Evolutionary conservation across 768 basidiomycete genomes (phyloP).

Genomic region (Boletus rex-veris): DNA sequence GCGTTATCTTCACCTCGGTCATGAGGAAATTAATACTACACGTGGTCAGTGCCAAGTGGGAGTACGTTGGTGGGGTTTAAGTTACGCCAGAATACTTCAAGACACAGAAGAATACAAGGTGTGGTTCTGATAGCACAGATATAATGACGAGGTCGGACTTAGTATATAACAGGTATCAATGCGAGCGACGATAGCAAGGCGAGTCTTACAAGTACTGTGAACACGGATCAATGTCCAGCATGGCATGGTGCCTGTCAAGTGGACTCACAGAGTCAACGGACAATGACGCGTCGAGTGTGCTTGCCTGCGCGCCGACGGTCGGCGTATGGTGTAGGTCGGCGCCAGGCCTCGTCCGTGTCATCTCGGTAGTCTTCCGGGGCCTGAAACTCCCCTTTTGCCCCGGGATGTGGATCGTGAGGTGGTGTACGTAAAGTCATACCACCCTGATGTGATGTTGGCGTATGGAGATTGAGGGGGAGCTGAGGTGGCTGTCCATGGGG

Average conservation of each 20-base stretch:
- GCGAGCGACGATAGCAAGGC: conserved; percentile 10
- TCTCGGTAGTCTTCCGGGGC: conserved; percentile 48
- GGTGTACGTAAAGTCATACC: conserved; percentile 41
- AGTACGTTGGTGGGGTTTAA: conserved; percentile 1
- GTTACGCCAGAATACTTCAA: conserved; percentile 15
- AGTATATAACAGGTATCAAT: conserved; percentile 23
- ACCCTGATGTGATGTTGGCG: conserved; percentile 23
- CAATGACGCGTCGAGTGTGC: conserved; percentile 71
- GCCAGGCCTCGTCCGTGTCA: conserved; percentile 69
- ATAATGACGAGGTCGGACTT: conserved; percentile 15
- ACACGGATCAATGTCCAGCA: not conserved
- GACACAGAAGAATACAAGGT: conserved; percentile 19
- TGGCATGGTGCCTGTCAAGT: not conserved
- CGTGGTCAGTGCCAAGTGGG: conserved; percentile 2
- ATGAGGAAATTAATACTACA: conserved; percentile 12
- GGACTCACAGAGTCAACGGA: conserved; percentile 33
- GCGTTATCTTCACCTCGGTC: conserved; percentile 6
- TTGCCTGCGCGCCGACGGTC: conserved; percentile 78
- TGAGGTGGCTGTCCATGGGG: conserved; percentile 33
- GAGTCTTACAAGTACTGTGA: not conserved
- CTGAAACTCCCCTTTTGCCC: conserved; percentile 29
- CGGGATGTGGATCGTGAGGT: conserved; percentile 42
- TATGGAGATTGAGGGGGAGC: conserved; percentile 34
- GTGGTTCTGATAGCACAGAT: conserved; percentile 18
- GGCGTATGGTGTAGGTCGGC: conserved; percentile 66